Conservation (phyloP, 192 early-diverging fungal species). For the Entophlyctis helioformis region DNA sequence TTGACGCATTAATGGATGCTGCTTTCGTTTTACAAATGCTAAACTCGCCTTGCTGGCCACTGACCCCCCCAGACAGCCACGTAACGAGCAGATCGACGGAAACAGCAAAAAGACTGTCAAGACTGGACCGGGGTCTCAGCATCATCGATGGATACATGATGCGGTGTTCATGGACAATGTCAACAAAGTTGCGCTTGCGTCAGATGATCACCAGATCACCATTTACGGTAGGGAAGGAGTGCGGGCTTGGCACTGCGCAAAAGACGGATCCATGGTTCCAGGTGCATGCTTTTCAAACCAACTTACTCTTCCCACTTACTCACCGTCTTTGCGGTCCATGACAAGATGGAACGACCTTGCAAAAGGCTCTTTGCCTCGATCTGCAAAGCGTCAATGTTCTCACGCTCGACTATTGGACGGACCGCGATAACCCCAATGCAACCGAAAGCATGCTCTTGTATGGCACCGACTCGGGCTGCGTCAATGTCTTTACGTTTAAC, state of each 20-base stretch:
- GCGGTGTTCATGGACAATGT: conserved; percentile 18
- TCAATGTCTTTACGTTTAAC: conserved; percentile 21
- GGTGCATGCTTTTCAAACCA: too few relatives aligned
- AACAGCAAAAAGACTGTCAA: too few relatives aligned
- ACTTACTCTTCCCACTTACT: not conserved
- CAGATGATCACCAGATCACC: conserved; percentile 40
- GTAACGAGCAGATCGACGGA: too few relatives aligned
- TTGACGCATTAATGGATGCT: too few relatives aligned
- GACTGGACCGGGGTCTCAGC: too few relatives aligned
- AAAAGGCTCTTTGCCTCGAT: conserved; percentile 25
- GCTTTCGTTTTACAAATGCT: too few relatives aligned
- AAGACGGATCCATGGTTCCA: too few relatives aligned
- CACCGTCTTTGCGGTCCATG: not conserved
- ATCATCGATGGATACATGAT: conserved; percentile 45
- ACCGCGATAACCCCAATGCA: conserved; percentile 19
- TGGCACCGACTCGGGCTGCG: conserved; percentile 32
- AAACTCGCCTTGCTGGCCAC: too few relatives aligned
- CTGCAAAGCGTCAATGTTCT: conserved; percentile 25
- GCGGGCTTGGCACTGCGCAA: too few relatives aligned
- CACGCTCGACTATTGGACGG: conserved; percentile 18
- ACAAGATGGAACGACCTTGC: conserved; percentile 29
- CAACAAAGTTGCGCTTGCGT: conserved; percentile 26
- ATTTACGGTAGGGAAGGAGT: conserved; percentile 36
- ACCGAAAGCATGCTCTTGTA: conserved; percentile 13
- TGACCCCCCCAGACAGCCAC: too few relatives aligned